Evolutionary conservation across 768 basidiomycete species (phyloP), one percentile per base, ranked within the genome.

Genomic region (Auricularia cornea): DNA sequence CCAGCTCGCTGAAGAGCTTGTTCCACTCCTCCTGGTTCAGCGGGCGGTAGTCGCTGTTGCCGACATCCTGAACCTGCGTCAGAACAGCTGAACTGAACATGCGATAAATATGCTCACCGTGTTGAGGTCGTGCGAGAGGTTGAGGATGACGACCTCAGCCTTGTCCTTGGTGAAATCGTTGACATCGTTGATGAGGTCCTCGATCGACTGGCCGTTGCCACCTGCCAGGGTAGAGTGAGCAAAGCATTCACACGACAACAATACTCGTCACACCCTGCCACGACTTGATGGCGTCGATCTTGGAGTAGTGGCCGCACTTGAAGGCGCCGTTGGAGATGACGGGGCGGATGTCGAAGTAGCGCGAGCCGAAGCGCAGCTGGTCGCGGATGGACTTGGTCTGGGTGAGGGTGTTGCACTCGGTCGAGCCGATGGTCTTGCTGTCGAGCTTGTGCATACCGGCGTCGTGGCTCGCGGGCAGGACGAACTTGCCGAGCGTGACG

Each of bases 291-390:
- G 59, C 32, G 29, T 60, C 59, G 31, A 60, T 48, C 32, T 59
- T 20, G 33, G 30, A 33, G 48, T 63, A 63, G n/a, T 63, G 62
- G 2, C 62, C 62, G 8, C 61, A 33, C 35, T 33, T 60, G 33
- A 26, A 63, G 33, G 18, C 29, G 32, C 59, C 57, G 20, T 16
- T 29, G 26, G n/a, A 32, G 1, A 63, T 59, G 29, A 60, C 59
- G 16, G 62, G 62, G 48, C 62, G 62, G 48, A 63, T 63, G 35
- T 63, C 62, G 59, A 63, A 63, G 35, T 59, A 63, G 44, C 62
- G 62, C 5, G 62, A 16, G 30, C 62, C 62, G 3, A 20, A 8
- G 18, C 8, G 8, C 6, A 63, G 62, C 44, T 63, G 62, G 41
- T 48, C 59, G 29, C 35, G 41, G 59, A 60, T 32, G 31, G 30